Percentiles rank a stretch among this genome's conserved stretches.
Conservation (phyloP, 345 rosid genomes). For the Lepidium africanum region DNA sequence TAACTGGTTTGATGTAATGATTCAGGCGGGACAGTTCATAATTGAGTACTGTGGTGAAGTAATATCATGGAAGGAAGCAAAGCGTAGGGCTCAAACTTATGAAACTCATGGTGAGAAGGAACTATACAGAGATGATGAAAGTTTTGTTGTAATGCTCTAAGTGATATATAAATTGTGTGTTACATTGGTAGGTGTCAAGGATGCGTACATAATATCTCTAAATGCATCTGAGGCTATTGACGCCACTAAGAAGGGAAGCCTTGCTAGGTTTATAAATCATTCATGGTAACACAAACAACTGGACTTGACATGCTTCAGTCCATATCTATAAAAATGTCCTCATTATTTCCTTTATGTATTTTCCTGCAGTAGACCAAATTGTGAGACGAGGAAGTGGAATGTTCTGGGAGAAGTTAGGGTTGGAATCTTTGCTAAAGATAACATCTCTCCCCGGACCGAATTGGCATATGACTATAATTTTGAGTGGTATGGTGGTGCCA, state of each 20-base stretch:
- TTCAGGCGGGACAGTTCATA: slow-evolving; percentile 78
- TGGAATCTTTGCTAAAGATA: slow-evolving; percentile 89
- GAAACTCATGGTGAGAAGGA: slow-evolving; percentile 53
- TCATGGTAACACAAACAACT: slow-evolving; percentile 58
- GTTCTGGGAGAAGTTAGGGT: slow-evolving; percentile 90
- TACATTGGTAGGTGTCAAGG: slow-evolving; percentile 62
- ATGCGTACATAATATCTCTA: slow-evolving; percentile 87
- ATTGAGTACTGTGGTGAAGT: slow-evolving; percentile 99
- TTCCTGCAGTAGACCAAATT: slow-evolving; percentile 73
- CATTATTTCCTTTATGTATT: slow-evolving; percentile 2
- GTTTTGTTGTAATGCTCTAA: not conserved
- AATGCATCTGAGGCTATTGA: slow-evolving; percentile 80
- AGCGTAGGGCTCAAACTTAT: slow-evolving; percentile 70
- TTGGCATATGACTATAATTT: slow-evolving; percentile 85
- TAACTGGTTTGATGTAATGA: not conserved
- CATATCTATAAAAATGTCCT: not conserved
- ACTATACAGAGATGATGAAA: not conserved
- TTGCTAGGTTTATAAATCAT: slow-evolving; percentile 93
- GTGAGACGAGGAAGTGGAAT: slow-evolving; percentile 98
- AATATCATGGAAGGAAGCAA: slow-evolving; percentile 91
- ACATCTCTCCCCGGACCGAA: slow-evolving; percentile 57
- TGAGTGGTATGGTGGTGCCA: slow-evolving; percentile 96
- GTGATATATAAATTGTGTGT: not conserved
- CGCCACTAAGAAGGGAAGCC: slow-evolving; percentile 89
- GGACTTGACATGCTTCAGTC: not conserved